Evolutionary conservation across 768 basidiomycete species (phyloP), one percentile per base, ranked within the genome.

Genomic region (Udeniomyces megalosporus): DNA sequence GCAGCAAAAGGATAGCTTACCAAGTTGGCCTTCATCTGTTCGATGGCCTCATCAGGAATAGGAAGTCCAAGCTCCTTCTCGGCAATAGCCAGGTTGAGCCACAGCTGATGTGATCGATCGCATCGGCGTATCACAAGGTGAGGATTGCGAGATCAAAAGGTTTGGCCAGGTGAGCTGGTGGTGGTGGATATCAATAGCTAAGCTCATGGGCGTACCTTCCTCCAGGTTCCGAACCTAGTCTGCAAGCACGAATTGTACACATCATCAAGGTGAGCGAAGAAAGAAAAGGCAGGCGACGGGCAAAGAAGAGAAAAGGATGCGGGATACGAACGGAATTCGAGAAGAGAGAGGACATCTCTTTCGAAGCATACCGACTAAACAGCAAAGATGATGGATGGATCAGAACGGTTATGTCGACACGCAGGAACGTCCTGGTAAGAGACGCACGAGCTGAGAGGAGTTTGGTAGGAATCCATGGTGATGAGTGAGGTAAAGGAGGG

Each of bases 271-370:
- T n/a, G n/a, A n/a, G n/a, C n/a, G n/a, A n/a, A n/a, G n/a, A n/a
- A n/a, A n/a, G n/a, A n/a, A n/a, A n/a, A n/a, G n/a, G n/a, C n/a
- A n/a, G n/a, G 38, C 6, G 8, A n/a, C 3, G 14, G 26, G 2
- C 29, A 14, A 38, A 8, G 15, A 44, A 0, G 10, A 26, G 12
- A 26, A 11, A 38, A 2, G 14, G 10, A 31, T 29, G 77, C 84
- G 64, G 70, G 10, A 31, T 29, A 77, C 84, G 64, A 70, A 91
- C 93, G 55, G 84, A 83, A 42, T 86, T 81, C n/a, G 93, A 97
- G 78, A 97, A 99, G 49, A 99, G 80, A 74, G 89, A 80, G 11
- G 90, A 84, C 93, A 97, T 97, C 76, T 97, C 92, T 74, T 91
- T 92, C 78, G 88, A 93, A 22, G 95, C 95, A 86, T 97, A 99